phyloP scores from a whole-genome alignment of 768 basidiomycete species.

The Brasilioporus rufonigricans region DNA sequence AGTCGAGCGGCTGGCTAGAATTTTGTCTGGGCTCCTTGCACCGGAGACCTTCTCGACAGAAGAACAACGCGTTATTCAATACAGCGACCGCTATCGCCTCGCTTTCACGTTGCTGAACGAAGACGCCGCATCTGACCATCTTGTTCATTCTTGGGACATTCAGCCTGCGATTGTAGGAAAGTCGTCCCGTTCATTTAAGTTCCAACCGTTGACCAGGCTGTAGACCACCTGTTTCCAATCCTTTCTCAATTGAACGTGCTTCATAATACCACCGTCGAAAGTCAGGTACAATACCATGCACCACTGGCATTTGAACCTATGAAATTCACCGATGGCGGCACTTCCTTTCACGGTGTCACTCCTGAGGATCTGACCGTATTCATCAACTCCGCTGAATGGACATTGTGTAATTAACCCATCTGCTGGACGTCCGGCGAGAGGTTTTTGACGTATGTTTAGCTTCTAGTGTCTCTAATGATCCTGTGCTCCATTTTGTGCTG shows the following conservation, averaged over 20 bases:
- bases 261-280: conserved; percentile 93
- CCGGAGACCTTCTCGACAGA: conserved; percentile 47
- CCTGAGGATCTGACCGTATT: conserved; percentile 89
- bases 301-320: conserved; percentile 79
- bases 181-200: conserved; percentile 29
- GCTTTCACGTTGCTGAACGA: conserved; percentile 94
- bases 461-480: conserved; percentile 89
- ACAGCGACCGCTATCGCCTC: conserved; percentile 77
- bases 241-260: conserved; percentile 57
- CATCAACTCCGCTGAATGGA: conserved; percentile 96
- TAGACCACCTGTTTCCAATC: conserved; percentile 72
- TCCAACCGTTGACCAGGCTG: conserved; percentile 15
- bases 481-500: conserved; percentile 88
- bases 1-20: conserved; percentile 38
- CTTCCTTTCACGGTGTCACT: conserved; percentile 54
- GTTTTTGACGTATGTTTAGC: conserved; percentile 45
- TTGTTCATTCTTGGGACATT: conserved; percentile 72
- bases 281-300: conserved; percentile 90
- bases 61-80: conserved; percentile 62
- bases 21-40: conserved; percentile 40
- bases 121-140: conserved; percentile 66
- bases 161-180: conserved; percentile 58
- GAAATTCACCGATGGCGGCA: conserved; percentile 30
- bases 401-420: conserved; percentile 59
- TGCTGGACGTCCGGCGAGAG: background rate